A percentile compares a stretch with the other conserved stretches of the same genome.
Conservation (phyloP, 192 early-diverging fungal genomes). For the Gamsiella multidivaricata region DNA sequence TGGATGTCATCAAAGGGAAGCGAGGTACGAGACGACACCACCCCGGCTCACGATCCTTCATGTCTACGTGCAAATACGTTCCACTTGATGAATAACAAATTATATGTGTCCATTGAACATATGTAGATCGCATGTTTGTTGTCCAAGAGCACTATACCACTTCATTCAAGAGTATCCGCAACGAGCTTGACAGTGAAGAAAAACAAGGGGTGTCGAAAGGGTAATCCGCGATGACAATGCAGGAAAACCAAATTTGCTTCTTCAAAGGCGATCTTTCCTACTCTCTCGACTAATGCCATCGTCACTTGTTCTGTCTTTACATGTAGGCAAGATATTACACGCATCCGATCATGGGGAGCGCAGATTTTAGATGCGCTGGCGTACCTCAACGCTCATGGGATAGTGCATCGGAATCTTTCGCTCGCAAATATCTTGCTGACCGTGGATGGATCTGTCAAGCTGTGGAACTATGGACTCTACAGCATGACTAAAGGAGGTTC, state of each 20-base stretch:
- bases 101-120: no score
- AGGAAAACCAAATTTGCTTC: no score
- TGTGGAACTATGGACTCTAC: constrained; percentile 67
- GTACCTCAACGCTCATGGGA: constrained; percentile 60
- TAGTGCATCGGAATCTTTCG: constrained; percentile 59
- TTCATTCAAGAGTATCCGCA: constrained; percentile 21
- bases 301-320: background rate
- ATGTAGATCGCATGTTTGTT: constrained; percentile 68
- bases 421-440: constrained; percentile 63
- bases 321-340: constrained; percentile 26
- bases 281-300: no score
- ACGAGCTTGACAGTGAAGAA: constrained; percentile 15
- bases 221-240: constrained; percentile 9
- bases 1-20: constrained; percentile 72
- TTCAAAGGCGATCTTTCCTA: background rate
- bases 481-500: constrained; percentile 67
- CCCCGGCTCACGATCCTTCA: background rate
- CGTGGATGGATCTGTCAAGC: constrained; percentile 58
- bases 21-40: constrained; percentile 51
- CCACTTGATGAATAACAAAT: background rate
- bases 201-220: constrained; percentile 19
- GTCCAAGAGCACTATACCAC: constrained; percentile 61
- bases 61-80: background rate
- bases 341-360: constrained; percentile 58
- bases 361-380: constrained; percentile 64